Evolutionary conservation across 208 protist species (phyloP).

Genomic region (Crithidia thermophila): DNA sequence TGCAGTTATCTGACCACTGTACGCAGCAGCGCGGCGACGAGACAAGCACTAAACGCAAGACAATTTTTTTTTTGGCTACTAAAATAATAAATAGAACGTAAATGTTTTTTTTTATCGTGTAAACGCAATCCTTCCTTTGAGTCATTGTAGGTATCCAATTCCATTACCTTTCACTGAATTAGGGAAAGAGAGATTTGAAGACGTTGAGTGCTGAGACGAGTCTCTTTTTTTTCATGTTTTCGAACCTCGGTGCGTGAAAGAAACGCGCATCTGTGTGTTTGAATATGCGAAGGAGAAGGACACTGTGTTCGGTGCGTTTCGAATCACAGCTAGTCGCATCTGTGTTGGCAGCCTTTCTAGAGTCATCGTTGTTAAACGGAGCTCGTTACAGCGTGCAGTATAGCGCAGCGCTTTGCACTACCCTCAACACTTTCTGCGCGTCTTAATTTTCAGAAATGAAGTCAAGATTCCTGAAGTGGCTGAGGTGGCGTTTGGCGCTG

Average conservation of each 20-base stretch:
- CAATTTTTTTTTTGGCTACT: no score
- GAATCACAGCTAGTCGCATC: background rate
- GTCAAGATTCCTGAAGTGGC: background rate
- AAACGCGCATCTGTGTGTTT: no score
- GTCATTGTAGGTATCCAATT: conserved; percentile 13
- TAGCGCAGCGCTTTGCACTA: background rate
- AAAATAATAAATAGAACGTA: background rate
- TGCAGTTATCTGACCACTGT: background rate
- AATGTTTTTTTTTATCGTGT: background rate
- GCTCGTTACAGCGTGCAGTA: background rate
- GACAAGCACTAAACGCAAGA: no score
- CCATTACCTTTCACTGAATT: conserved; percentile 22
- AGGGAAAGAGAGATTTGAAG: conserved; percentile 13
- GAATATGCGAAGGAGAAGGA: background rate
- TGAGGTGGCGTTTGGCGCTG: background rate
- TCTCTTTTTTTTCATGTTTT: no score
- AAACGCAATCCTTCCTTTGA: conserved; percentile 26
- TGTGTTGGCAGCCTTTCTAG: conserved; percentile 19
- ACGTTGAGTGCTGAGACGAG: no score
- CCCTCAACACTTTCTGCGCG: background rate
- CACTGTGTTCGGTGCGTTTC: background rate
- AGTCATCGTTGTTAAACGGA: conserved; percentile 29
- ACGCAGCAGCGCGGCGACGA: no score
- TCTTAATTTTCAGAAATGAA: background rate
- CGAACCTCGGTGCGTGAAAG: no score